Conservation (phyloP, 1,139 yeast species). For the Kluyveromyces sp. region DNA sequence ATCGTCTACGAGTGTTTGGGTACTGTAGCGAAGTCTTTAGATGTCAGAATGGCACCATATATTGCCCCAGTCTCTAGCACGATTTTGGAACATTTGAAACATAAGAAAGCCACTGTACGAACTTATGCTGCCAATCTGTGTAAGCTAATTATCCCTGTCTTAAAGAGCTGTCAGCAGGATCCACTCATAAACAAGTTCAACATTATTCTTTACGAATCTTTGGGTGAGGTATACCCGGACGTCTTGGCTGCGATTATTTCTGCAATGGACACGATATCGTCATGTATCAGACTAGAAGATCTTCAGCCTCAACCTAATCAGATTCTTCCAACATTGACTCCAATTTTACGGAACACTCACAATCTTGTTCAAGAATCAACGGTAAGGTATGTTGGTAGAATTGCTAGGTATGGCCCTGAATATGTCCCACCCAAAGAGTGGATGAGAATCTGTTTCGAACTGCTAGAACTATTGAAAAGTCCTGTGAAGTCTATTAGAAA, state of each 20-base stretch:
- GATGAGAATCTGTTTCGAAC: conserved; percentile 93
- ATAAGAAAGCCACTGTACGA: conserved; percentile 65
- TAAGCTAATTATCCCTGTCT: conserved; percentile 56
- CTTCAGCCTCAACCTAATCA: conserved; percentile 77
- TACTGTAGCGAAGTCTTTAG: conserved; percentile 58
- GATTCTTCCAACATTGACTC: conserved; percentile 80
- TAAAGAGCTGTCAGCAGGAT: conserved; percentile 61
- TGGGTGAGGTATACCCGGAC: conserved; percentile 94
- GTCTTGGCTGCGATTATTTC: conserved; percentile 79
- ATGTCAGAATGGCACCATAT: conserved; percentile 65
- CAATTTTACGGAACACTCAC: conserved; percentile 83
- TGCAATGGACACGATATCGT: conserved; percentile 55
- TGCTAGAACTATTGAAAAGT: conserved; percentile 83
- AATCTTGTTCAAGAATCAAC: conserved; percentile 88
- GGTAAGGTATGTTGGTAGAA: conserved; percentile 70
- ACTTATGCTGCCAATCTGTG: conserved; percentile 84
- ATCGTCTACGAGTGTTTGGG: conserved; percentile 61
- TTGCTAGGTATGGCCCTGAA: conserved; percentile 81
- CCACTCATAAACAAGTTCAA: conserved; percentile 61
- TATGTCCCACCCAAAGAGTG: conserved; percentile 89
- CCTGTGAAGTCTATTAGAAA: conserved; percentile 71
- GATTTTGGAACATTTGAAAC: conserved; percentile 65
- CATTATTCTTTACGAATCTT: conserved; percentile 75
- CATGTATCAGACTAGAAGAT: conserved; percentile 37
- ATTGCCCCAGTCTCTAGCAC: conserved; percentile 69